Percentiles rank a stretch among this genome's conserved stretches.
Evolutionary conservation across 192 early-diverging fungal species (phyloP).

Genomic region (Backusella westeae): DNA sequence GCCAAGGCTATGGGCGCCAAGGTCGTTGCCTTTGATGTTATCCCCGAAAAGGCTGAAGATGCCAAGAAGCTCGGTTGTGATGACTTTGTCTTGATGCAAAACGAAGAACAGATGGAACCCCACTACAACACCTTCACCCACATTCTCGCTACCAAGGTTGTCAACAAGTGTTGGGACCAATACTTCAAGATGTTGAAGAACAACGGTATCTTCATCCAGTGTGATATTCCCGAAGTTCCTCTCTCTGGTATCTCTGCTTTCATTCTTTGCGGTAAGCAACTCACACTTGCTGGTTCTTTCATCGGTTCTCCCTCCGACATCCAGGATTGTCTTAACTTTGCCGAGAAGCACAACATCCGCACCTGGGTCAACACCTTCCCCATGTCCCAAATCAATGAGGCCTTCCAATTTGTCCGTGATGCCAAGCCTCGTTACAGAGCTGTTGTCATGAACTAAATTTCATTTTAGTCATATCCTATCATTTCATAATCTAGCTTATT

Average conservation of each 20-base stretch:
- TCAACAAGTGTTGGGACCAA: constrained; percentile 13
- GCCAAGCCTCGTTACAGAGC: constrained; percentile 69
- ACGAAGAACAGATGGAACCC: constrained; percentile 3
- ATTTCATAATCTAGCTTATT: neutral
- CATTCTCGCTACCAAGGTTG: constrained; percentile 6
- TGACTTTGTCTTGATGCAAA: constrained; percentile 36
- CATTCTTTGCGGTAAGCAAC: constrained; percentile 45
- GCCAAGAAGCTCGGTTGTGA: constrained; percentile 56
- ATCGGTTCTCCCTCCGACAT: constrained; percentile 59
- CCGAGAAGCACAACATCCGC: constrained; percentile 57
- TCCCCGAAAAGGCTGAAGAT: constrained; percentile 52
- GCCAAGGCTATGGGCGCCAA: constrained; percentile 48
- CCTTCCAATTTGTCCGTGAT: constrained; percentile 53
- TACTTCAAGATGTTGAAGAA: constrained; percentile 19
- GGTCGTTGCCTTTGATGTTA: constrained; percentile 53
- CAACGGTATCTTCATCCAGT: constrained; percentile 56
- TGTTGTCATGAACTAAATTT: constrained; percentile 62
- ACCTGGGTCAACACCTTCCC: constrained; percentile 65
- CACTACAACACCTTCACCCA: constrained; percentile 16
- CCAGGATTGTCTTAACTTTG: constrained; percentile 65
- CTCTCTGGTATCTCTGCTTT: constrained; percentile 39
- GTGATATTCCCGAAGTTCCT: constrained; percentile 60
- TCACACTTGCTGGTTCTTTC: constrained; percentile 62
- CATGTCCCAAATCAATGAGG: constrained; percentile 63
- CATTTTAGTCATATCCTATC: neutral